Conservation (phyloP, 169 alveolate species). For the Babesia bigemina region DNA sequence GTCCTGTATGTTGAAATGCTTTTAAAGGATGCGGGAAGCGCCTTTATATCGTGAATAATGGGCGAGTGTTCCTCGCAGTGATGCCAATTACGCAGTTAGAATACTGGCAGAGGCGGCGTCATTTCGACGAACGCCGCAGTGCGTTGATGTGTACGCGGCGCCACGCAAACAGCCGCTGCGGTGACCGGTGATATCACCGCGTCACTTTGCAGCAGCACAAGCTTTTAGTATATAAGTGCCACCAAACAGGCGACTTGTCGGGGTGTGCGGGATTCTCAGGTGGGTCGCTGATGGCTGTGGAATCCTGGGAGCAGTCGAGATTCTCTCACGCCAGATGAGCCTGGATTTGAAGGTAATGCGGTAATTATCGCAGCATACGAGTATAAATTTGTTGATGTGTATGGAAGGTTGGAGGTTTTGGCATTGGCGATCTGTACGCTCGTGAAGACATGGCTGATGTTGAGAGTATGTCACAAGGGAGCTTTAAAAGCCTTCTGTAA, state of each 20-base stretch:
- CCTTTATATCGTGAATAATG: too few relatives aligned
- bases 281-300: too few relatives aligned
- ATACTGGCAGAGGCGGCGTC: neutral
- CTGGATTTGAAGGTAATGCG: neutral
- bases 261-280: neutral
- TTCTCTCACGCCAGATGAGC: too few relatives aligned
- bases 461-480: too few relatives aligned
- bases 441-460: too few relatives aligned
- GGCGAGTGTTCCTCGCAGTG: too few relatives aligned
- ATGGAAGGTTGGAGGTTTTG: neutral
- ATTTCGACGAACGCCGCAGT: neutral
- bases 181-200: neutral
- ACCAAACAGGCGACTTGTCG: neutral
- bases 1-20: too few relatives aligned
- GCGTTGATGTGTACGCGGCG: neutral
- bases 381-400: neutral
- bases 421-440: too few relatives aligned
- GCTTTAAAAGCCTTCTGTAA: too few relatives aligned
- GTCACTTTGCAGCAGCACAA: neutral
- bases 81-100: too few relatives aligned
- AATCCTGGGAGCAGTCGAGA: too few relatives aligned
- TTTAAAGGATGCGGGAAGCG: too few relatives aligned
- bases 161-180: neutral
- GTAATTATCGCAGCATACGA: neutral
- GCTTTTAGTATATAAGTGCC: neutral